Base-by-base conservation (phyloP, 345 rosid genomes). In the Pistacia atlantica region DNA sequence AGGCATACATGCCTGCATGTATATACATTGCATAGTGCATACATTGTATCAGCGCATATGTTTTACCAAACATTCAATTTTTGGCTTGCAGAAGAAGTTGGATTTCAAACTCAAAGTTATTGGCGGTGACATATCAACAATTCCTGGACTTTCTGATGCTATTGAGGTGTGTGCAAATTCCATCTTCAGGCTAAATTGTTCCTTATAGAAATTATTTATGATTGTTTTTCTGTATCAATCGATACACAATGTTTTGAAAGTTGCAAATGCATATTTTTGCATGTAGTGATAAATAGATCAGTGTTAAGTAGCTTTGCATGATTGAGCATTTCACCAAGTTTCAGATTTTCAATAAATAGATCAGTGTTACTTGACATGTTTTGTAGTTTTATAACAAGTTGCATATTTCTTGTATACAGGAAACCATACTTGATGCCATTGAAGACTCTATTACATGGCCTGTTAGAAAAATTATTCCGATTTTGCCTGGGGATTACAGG, bases 371-470 rank as follows among this genome's bases (percentile, higher is more conserved):
- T 71, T 72, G 22, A 14, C 38, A 25, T 71, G 52, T 33, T 66
- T 67, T 33, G 4, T 28, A 58, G 58, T 62, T 62, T 67, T 46
- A 13, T 16, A 11, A 52, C 11, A 0, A 75, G 18, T 56, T 22
- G 17, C 51, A 60, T 75, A n/a, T 69, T 80, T 78, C 59, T 49
- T 61, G 61, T 80, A 59, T 80, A 79, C 91, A 97, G 99, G 95
- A 85, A 73, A 94, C 98, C 42, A 97, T 97, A 77, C 77, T 84
- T 17, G 92, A 97, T 90, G 98, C 99, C 8, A 80, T 97, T 75
- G 99, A 97, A 83, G 99, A 94, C 77, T 89, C 97, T 46, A 94
- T 97, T 74, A 94, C 97, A 61, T 97, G 99, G 99, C 99, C 99
- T 79, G 96, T 92, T 62, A 87, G 99, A 76, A 97, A 97, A 90